Base-by-base conservation (phyloP, 306 rosid genomes). In the Vicia faba region DNA sequence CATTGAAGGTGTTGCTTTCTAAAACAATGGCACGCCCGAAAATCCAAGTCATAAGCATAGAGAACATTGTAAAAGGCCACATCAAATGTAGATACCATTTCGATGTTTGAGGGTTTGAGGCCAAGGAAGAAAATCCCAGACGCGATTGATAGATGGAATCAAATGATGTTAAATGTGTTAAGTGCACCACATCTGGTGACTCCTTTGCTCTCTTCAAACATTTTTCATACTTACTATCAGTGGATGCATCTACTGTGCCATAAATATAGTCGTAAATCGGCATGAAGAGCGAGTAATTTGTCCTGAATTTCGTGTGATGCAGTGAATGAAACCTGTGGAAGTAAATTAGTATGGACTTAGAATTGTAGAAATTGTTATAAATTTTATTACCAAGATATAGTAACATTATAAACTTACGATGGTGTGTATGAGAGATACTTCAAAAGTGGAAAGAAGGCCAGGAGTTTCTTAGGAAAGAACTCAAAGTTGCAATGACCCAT, bases 401-500 rank as follows among this genome's bases (percentile, higher is more conserved):
- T 41, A 11, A 41, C 11, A 6, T 7, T 16, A 2, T 26, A 13
- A 46, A 73, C 96, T 84, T 86, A 89, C 92, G 92, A 59, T 7
- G 92, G 88, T 0, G 92, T 86, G 45, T 89, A 89, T 40, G 83
- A 66, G 75, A 84, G 48, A 48, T 74, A 86, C 77, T 89, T 86
- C 2, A 86, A 74, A 48, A 74, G 85, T 14, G 90, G 92, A 11
- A 81, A 70, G 11, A 40, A 8, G 12, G 82, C 71, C 75, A 84
- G 77, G 14, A 83, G 26, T 6, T 55, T 3, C 14, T 36, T 69
- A 0, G 96, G 92, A 64, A 86, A 31, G 56, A 75, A 9, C 74
- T 89, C 92, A 12, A 89, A 80, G 67, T 89, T 89, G 81, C 96
- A 89, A 50, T 89, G 96, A 15, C 96, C 96, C 88, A 89, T 31